Percentiles rank a stretch among this genome's conserved stretches.
These are phyloP conservation scores for Aspergillus bridgeri DNA, from an alignment of 495 filamentous ascomycete species.

Conservation along the genomic window DNA sequence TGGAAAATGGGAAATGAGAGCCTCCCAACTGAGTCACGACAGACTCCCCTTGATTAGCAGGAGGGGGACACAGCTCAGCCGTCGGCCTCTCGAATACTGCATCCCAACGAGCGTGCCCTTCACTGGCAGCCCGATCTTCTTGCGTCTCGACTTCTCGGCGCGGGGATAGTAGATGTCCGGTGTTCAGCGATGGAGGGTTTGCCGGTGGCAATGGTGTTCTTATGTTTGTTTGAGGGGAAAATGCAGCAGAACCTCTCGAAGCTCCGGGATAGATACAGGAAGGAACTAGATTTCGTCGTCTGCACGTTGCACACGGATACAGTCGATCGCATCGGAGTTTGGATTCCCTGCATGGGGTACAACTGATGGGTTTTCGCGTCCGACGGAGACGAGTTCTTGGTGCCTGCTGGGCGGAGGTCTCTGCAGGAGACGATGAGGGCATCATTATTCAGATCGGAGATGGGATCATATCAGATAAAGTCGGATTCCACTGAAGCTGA, in stretches of 20 bases:
- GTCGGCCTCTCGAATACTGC: not conserved
- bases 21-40: not conserved
- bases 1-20: not conserved
- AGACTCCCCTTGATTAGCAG: not conserved
- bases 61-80: not conserved
- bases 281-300: not conserved
- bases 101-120: not conserved
- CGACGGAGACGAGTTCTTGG: not conserved
- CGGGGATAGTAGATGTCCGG: not conserved
- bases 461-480: no score
- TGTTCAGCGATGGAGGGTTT: not conserved
- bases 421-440: no score
- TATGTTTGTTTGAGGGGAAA: not conserved
- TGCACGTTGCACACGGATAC: not conserved
- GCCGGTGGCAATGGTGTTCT: not conserved
- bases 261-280: not conserved
- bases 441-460: no score
- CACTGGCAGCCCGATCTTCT: not conserved
- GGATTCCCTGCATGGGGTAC: not conserved
- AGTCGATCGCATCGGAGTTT: constrained; percentile 4
- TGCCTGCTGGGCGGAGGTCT: no score
- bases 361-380: constrained; percentile 1
- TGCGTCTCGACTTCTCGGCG: not conserved
- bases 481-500: no score
- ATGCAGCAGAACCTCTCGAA: not conserved